Evolutionary conservation across 1,284 basidiomycete species (phyloP).

Genomic region (Erythrobasidium hasegawianum): DNA sequence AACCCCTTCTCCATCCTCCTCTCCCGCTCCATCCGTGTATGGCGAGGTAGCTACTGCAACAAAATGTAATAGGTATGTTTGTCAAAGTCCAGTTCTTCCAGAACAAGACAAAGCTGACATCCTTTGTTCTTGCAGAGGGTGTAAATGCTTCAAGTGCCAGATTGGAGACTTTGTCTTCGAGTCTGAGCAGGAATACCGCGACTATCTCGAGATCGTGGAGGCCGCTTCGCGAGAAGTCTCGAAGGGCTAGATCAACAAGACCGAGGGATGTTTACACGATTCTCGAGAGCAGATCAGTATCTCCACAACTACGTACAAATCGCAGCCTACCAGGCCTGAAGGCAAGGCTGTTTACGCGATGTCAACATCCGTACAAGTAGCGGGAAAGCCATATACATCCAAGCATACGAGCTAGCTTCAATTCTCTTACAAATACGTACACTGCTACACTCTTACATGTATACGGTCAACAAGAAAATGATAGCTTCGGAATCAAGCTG

Average conservation of each 20-base stretch:
- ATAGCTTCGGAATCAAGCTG: not conserved
- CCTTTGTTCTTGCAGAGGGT: not conserved
- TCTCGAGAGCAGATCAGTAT: no score
- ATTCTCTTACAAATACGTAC: no score
- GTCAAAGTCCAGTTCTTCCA: not conserved
- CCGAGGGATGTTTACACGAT: no score
- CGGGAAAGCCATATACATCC: no score
- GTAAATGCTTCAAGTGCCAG: slow-evolving; percentile 11
- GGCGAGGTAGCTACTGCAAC: not conserved
- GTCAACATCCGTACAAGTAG: no score
- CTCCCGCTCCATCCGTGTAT: not conserved
- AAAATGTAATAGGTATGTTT: slow-evolving; percentile 5
- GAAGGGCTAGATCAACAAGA: no score
- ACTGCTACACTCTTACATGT: no score
- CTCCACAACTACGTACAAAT: no score
- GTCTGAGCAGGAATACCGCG: slow-evolving; percentile 10
- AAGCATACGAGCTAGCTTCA: no score
- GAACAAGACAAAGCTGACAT: not conserved
- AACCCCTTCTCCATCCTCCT: not conserved
- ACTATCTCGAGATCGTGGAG: slow-evolving; percentile 15
- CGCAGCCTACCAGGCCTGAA: no score
- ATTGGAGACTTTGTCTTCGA: slow-evolving; percentile 27
- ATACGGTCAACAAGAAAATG: not conserved
- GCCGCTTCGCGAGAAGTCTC: no score
- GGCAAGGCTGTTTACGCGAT: no score